phyloP scores from a whole-genome alignment of 257 asterid species.

The Echium plantagineum region DNA sequence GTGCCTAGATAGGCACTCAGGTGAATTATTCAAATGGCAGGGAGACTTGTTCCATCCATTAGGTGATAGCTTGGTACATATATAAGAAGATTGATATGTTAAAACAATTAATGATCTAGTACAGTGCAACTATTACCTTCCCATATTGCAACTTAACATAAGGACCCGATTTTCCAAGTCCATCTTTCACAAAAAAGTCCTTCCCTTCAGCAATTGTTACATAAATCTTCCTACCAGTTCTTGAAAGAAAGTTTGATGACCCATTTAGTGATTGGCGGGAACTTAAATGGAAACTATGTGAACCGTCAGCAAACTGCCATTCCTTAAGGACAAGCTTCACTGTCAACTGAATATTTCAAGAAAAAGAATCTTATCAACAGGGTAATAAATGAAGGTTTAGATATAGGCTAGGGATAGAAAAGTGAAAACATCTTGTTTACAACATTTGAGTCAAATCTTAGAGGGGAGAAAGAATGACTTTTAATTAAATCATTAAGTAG shows the following conservation, averaged over 20 bases:
- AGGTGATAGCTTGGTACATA: neutral
- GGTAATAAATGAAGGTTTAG: neutral
- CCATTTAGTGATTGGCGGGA: conserved; percentile 38
- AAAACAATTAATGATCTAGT: neutral
- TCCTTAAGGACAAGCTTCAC: conserved; percentile 81
- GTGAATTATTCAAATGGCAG: neutral
- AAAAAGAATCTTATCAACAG: neutral
- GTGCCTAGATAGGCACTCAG: no score
- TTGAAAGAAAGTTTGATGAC: conserved; percentile 32
- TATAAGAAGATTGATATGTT: neutral
- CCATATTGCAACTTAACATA: conserved; percentile 81
- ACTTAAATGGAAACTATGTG: conserved; percentile 36
- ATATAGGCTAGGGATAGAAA: neutral
- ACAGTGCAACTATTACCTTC: conserved; percentile 45
- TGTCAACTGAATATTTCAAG: conserved; percentile 45
- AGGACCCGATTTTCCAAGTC: conserved; percentile 64
- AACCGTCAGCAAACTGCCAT: conserved; percentile 95
- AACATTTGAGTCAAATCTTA: neutral
- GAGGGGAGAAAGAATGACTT: neutral
- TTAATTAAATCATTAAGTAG: no score
- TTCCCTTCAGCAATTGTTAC: conserved; percentile 73
- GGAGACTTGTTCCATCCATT: neutral
- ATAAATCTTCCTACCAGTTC: conserved; percentile 72
- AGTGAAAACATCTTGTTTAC: neutral
- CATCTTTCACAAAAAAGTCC: conserved; percentile 62